phyloP scores from a whole-genome alignment of 805 yeast genomes.

The Sungouiella blattae region DNA sequence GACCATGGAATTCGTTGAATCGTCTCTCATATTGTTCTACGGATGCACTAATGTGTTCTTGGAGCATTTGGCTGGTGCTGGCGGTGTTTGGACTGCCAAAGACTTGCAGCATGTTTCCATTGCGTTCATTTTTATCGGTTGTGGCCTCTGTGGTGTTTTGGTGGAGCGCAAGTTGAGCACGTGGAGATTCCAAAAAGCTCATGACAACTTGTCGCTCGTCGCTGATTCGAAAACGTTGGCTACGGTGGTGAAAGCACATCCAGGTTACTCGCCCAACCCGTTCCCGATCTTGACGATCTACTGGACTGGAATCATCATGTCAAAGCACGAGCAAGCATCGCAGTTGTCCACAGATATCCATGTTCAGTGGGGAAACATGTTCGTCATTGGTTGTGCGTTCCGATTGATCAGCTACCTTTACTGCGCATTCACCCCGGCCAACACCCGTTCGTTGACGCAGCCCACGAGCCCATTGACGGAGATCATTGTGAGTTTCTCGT shows the following conservation, averaged over 20 bases:
- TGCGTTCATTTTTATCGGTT: conserved; percentile 88
- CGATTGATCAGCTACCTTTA: conserved; percentile 63
- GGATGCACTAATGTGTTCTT: conserved; percentile 87
- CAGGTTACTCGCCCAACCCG: conserved; percentile 88
- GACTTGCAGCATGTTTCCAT: conserved; percentile 88
- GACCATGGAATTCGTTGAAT: conserved; percentile 85
- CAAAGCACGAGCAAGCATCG: conserved; percentile 87
- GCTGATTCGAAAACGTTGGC: conserved; percentile 8
- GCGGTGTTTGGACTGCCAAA: conserved; percentile 84
- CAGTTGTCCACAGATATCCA: conserved; percentile 75
- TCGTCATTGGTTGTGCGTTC: conserved; percentile 78
- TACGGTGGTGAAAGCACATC: conserved; percentile 38
- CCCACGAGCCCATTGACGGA: conserved; percentile 79
- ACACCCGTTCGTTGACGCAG: conserved; percentile 17
- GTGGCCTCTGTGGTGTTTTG: conserved; percentile 87
- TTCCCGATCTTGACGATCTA: conserved; percentile 90
- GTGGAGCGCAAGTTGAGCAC: conserved; percentile 62
- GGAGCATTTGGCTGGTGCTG: conserved; percentile 70
- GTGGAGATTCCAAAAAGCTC: conserved; percentile 54
- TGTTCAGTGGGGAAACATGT: conserved; percentile 86
- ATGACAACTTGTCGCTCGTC: conserved; percentile 13
- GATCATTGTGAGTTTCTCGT: conserved; percentile 69
- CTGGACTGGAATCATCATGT: conserved; percentile 96
- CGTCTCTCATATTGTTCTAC: conserved; percentile 75
- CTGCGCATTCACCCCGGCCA: conserved; percentile 38